Base-by-base conservation (phyloP, 768 basidiomycete genomes). In the Daedalea quercina region DNA sequence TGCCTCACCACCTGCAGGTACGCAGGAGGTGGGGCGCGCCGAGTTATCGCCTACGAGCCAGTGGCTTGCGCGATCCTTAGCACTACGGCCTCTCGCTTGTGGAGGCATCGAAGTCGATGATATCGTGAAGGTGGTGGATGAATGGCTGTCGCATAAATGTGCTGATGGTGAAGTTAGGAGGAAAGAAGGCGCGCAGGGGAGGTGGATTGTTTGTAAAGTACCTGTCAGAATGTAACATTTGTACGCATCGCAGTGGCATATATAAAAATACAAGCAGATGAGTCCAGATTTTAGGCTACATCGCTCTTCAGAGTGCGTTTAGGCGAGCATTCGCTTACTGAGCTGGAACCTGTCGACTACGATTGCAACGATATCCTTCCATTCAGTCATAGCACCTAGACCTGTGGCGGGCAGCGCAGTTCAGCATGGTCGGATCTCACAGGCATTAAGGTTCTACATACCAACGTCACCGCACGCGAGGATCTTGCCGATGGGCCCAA, bases 321-420 rank as follows among this genome's bases (percentile, higher is more conserved):
- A 9, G 23, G 23, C 17, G 37, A 1, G 9, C 9, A 23, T 26
- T 26, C n/a, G 35, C 28, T 53, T 44, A 42, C 48, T 34, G 20
- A 69, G 63, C 11, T 33, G 20, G 54, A 84, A 87, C 40, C 55
- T 66, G 47, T 83, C 76, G 4, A 84, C 84, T 7, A 88, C 87
- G 31, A 86, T 75, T 47, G 77, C 66, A 20, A 91, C 87, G 31
- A 98, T 89, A 46, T 97, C 93, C 44, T 72, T 76, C 95, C 95
- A 98, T 61, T 97, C 94, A 1, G 87, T 87, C 95, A 98, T 98
- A 1, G 94, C 95, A 12, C 95, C 95, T 0, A 90, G 57, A 6
- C 94, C 93, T 94, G 53, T 31, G 20, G 4, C 48, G 20, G 33
- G 53, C 24, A 31, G 46, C 45, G 35, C 31, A 56, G 44, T n/a